Conservation (phyloP, 805 yeast species). For the Cyberlindnera amylophila region DNA sequence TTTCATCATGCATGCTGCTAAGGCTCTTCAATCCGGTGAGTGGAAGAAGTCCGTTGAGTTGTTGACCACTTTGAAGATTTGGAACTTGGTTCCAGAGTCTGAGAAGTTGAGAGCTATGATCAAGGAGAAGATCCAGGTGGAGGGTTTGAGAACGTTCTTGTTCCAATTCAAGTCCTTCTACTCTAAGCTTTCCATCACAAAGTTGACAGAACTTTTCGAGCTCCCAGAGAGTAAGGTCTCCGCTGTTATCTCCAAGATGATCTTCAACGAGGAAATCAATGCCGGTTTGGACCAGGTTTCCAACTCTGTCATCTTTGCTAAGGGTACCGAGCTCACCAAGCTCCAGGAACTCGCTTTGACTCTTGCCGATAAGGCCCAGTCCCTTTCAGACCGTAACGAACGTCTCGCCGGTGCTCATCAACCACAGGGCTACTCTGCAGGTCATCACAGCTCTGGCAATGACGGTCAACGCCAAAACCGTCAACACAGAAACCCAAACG, state of each 20-base stretch:
- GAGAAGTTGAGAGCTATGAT: constrained; percentile 69
- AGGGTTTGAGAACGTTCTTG: constrained; percentile 89
- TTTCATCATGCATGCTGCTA: constrained; percentile 87
- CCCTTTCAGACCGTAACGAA: constrained; percentile 80
- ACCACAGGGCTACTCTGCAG: constrained; percentile 26
- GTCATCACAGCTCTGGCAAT: constrained; percentile 18
- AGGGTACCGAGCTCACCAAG: constrained; percentile 75
- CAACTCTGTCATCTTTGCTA: constrained; percentile 60
- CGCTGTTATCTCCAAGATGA: constrained; percentile 68
- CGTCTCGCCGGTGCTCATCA: constrained; percentile 68
- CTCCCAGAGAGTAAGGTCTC: constrained; percentile 52
- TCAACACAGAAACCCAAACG: constrained; percentile 28
- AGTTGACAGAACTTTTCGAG: constrained; percentile 64
- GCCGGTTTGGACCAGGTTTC: constrained; percentile 72
- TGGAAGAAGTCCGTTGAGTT: constrained; percentile 77
- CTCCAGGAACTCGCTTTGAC: constrained; percentile 85
- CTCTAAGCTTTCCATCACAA: constrained; percentile 65
- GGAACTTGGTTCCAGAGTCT: constrained; percentile 75
- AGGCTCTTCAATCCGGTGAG: constrained; percentile 81
- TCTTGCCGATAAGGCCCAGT: constrained; percentile 75
- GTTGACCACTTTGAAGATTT: constrained; percentile 73
- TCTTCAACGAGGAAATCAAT: constrained; percentile 69
- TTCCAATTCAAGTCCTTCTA: constrained; percentile 78
- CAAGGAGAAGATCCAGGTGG: constrained; percentile 74
- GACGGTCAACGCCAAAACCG: constrained; percentile 24